Conservation (phyloP, 257 asterid genomes). For the Mentha longifolia region DNA sequence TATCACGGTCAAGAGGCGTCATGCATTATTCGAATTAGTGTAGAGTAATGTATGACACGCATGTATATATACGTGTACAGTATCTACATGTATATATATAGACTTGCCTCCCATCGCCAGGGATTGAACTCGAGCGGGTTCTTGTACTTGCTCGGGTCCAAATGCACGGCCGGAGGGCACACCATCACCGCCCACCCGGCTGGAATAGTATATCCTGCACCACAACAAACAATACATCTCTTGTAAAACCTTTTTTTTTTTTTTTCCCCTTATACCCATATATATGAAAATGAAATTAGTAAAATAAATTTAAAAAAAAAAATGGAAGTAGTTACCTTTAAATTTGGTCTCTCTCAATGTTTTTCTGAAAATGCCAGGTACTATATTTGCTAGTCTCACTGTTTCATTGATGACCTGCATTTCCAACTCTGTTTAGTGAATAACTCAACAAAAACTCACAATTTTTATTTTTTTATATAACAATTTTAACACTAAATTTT, state of each 20-base stretch:
- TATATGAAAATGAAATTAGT: too few relatives aligned
- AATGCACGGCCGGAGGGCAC: slow-evolving; percentile 96
- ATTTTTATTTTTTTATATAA: too few relatives aligned
- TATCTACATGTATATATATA: too few relatives aligned
- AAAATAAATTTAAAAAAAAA: neutral
- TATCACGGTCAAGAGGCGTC: slow-evolving; percentile 10
- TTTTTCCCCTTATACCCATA: too few relatives aligned
- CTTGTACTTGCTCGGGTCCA: slow-evolving; percentile 66
- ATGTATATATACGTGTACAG: neutral
- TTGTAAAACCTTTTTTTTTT: too few relatives aligned
- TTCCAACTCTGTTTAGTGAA: slow-evolving; percentile 24
- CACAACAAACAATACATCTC: slow-evolving; percentile 29
- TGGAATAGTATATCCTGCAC: slow-evolving; percentile 86
- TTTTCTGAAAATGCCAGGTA: slow-evolving; percentile 90
- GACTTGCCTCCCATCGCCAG: slow-evolving; percentile 91
- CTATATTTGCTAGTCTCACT: slow-evolving; percentile 88
- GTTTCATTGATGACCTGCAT: slow-evolving; percentile 89
- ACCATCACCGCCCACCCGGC: slow-evolving; percentile 96
- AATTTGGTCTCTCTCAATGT: slow-evolving; percentile 66
- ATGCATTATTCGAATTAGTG: neutral
- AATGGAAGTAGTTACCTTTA: slow-evolving; percentile 49
- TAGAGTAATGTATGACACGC: neutral
- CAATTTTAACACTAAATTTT: too few relatives aligned
- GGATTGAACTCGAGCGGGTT: slow-evolving; percentile 90
- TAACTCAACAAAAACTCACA: too few relatives aligned